Base-by-base conservation (phyloP, 331 rosid genomes). In the Spiraea crenata region DNA sequence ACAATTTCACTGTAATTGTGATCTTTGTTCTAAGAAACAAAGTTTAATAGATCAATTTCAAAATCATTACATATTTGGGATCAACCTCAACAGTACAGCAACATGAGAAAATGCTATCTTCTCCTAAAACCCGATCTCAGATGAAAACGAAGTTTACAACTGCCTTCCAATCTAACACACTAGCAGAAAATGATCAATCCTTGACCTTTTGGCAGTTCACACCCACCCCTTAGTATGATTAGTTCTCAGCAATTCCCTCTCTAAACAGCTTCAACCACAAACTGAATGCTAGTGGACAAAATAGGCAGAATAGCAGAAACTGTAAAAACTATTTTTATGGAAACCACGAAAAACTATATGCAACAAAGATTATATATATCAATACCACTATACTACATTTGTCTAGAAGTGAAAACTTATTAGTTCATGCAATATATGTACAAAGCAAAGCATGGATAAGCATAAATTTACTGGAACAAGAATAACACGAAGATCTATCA, bases 321-420 rank as follows among this genome's bases (percentile, higher is more conserved):
- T 45, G 47, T 11, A 64, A 12, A 64, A 35, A 25, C 25, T 64
- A 13, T 14, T 49, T 49, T 49, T 0, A 14, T 50, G 14, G 55
- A 19, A 34, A n/a, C 17, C 19, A 52, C 7, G 9, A 65, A 13
- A 65, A 38, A 14, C 13, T 65, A 31, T 34, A 63, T 15, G 13
- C 56, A 31, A 65, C 46, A 25, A 65, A 65, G 58, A 45, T 38
- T 65, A 20, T 65, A 65, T 47, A n/a, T 56, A 56, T 40, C 62
- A 52, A 68, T 14, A 19, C 51, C 48, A 52, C 4, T 13, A 6
- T 39, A 51, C 38, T 51, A 3, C 17, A 40, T 19, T 11, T 16
- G 0, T 25, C 34, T 57, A 57, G 17, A 57, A 13, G 40, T 6
- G 62, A 34, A 57, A 31, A 57, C 8, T 52, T 52, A 52, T n/a